These are phyloP conservation scores for Fusarium phyllophilum DNA, from an alignment of 2,329 filamentous ascomycete genomes.

Conservation along the genomic window DNA sequence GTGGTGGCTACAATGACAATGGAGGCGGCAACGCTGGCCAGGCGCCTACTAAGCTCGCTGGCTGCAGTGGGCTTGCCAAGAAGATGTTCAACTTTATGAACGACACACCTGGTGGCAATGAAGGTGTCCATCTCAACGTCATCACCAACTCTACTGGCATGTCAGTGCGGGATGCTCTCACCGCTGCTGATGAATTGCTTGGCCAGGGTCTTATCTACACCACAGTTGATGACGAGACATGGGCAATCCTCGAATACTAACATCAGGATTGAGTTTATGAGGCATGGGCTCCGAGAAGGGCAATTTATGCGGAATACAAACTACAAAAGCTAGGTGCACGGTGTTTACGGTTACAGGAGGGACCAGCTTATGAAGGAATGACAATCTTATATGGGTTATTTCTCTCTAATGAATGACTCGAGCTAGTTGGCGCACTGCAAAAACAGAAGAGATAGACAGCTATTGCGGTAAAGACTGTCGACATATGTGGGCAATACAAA, in stretches of 20 bases:
- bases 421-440: constrained; percentile 32
- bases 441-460: constrained; percentile 25
- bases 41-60: constrained; percentile 52
- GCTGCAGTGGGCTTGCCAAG: constrained; percentile 67
- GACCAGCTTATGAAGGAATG: constrained; percentile 43
- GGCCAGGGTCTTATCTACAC: constrained; percentile 82
- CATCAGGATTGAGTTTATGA: not conserved
- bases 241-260: constrained; percentile 80
- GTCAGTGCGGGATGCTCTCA: constrained; percentile 74
- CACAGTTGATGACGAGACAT: constrained; percentile 92
- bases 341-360: constrained; percentile 40
- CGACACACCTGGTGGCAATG: constrained; percentile 75
- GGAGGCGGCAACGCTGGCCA: constrained; percentile 52
- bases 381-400: constrained; percentile 34
- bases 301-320: constrained; percentile 14
- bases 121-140: constrained; percentile 83
- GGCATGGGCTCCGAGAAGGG: not conserved
- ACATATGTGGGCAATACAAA: constrained; percentile 2
- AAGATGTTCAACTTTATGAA: constrained; percentile 78
- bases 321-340: constrained; percentile 38
- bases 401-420: constrained; percentile 43
- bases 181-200: constrained; percentile 84
- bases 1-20: constrained; percentile 54
- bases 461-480: constrained; percentile 36
- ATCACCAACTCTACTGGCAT: constrained; percentile 75